Evolutionary conservation across 805 yeast genomes (phyloP), one percentile per base, ranked within the genome.

Genomic region (Candida adriatica): DNA sequence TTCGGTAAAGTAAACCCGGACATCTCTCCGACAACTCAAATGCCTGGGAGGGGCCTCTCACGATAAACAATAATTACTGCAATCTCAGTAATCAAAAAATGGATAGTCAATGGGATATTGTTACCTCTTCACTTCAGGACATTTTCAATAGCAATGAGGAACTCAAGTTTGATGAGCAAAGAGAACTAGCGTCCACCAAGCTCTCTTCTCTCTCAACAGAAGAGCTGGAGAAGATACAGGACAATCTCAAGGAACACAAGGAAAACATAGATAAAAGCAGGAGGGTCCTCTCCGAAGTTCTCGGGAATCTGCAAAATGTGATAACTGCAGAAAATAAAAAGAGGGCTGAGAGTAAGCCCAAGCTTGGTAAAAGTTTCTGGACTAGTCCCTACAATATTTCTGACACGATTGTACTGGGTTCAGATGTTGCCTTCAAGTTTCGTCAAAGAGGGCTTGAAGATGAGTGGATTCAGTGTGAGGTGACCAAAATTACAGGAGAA

Each of bases 381-480:
- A 42, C 57, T 1, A 73, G 82, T 27, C 70, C 70, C 18, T 78
- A 54, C 53, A 79, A 78, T 46, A 74, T 79, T 1, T 63, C 66
- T 17, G 81, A 70, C 22, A 73, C 79, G 1, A 62, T 78, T 5
- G 43, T 51, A 2, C 59, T 81, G 1, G 88, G 90, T 1, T 72
- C 92, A 0, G 94, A 84, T 45, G 96, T 92, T 1, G 97, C 96
- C 2, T 90, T 79, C 61, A 78, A 79, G 51, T 70, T 87, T 16
- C 69, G 69, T 38, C 77, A 73, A 46, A 67, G 80, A 24, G 80
- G 78, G 28, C 67, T 73, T n/a, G 88, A 80, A 30, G 72, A 73
- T 10, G 97, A 90, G 52, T 92, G 98, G 98, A 86, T 92, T 45
- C 95, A 85, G 54, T 92, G 98, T 61, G 86, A 82, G 49, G 94